phyloP scores from a whole-genome alignment of 2,329 filamentous ascomycete species.

The Xylaria sp. region DNA sequence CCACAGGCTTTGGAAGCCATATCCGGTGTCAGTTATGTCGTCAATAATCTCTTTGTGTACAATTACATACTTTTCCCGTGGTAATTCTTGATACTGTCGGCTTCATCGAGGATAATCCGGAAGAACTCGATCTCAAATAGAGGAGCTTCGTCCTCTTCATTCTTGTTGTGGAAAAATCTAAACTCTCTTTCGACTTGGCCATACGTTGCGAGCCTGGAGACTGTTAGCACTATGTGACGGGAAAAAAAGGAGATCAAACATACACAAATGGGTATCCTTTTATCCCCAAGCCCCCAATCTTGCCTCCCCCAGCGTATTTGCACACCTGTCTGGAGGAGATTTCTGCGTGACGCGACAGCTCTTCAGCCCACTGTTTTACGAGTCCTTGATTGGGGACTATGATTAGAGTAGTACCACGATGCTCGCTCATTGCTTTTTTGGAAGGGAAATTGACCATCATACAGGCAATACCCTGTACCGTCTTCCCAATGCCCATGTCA shows the following conservation, averaged over 20 bases:
- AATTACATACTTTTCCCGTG: conserved; percentile 25
- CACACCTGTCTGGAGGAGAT: not conserved
- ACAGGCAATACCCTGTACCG: conserved; percentile 32
- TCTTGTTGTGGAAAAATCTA: not conserved
- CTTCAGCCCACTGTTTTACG: conserved; percentile 20
- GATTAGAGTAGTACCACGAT: conserved; percentile 13
- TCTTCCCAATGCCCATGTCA: conserved; percentile 39
- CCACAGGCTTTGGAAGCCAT: conserved; percentile 36
- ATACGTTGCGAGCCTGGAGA: conserved; percentile 32
- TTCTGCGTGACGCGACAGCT: conserved; percentile 2
- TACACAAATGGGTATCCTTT: conserved; percentile 17
- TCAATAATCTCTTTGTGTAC: not conserved
- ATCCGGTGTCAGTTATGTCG: not conserved
- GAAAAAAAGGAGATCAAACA: not conserved
- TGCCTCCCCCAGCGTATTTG: conserved; percentile 7
- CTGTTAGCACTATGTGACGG: not conserved
- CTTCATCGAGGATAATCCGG: conserved; percentile 39
- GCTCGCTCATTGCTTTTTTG: not conserved
- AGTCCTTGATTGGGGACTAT: conserved; percentile 26
- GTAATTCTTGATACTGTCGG: conserved; percentile 35
- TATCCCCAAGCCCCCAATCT: not conserved
- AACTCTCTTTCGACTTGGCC: conserved; percentile 25
- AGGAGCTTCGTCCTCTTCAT: not conserved
- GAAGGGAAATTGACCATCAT: conserved; percentile 14
- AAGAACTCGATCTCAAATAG: conserved; percentile 32